Percentiles rank a stretch among this genome's conserved stretches.
Evolutionary conservation across 331 rosid species (phyloP).

Genomic region (Pyrus hybrid): DNA sequence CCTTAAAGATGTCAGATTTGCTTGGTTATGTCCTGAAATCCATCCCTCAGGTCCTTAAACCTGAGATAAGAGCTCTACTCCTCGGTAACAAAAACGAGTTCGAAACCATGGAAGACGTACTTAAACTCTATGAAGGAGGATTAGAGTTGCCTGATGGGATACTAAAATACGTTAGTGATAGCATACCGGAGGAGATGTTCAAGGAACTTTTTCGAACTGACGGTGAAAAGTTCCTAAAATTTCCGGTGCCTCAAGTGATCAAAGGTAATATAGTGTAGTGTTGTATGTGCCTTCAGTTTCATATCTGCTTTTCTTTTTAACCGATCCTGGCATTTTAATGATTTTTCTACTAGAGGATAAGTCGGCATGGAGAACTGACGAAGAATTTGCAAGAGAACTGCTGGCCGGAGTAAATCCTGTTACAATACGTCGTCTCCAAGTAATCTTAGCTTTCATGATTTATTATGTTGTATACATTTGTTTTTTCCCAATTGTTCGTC

Average conservation of each 20-base stretch:
- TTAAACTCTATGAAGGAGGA: constrained; percentile 32
- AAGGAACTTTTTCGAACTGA: constrained; percentile 35
- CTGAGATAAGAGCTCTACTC: constrained; percentile 10
- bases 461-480: background rate
- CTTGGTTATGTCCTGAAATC: constrained; percentile 23
- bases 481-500: background rate
- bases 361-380: constrained; percentile 62
- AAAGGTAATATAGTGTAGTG: constrained; percentile 19
- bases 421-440: constrained; percentile 28
- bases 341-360: constrained; percentile 24
- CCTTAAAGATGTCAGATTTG: constrained; percentile 38
- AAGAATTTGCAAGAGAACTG: constrained; percentile 54
- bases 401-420: constrained; percentile 55
- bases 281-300: background rate
- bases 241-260: constrained; percentile 34
- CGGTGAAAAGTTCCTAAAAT: constrained; percentile 25
- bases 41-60: constrained; percentile 11
- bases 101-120: constrained; percentile 28
- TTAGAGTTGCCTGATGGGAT: constrained; percentile 17
- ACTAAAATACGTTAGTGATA: background rate
- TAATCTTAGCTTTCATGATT: background rate
- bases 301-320: background rate
- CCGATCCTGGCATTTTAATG: background rate
- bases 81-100: constrained; percentile 22
- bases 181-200: constrained; percentile 10